Evolutionary conservation across 495 filamentous ascomycete species (phyloP).

Genomic region (Elasticomyces elasticus): DNA sequence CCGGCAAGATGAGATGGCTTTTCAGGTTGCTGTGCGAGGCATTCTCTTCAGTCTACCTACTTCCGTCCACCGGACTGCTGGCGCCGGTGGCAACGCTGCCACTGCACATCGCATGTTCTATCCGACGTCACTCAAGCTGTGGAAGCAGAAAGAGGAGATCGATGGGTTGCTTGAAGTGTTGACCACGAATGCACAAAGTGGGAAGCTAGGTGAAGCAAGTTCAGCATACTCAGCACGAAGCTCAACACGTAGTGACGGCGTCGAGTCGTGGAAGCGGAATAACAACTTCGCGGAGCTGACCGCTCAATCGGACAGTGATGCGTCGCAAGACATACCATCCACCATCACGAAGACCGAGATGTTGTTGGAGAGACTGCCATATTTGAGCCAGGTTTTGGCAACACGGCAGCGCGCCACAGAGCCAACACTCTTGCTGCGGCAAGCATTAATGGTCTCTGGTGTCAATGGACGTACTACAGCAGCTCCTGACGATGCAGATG

Average conservation of each 20-base stretch:
- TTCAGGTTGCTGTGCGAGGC: slow-evolving; percentile 77
- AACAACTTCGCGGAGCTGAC: slow-evolving; percentile 5
- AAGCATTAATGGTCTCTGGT: slow-evolving; percentile 59
- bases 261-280: slow-evolving; percentile 28
- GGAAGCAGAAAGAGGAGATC: slow-evolving; percentile 68
- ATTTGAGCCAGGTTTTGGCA: slow-evolving; percentile 56
- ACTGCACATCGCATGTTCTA: slow-evolving; percentile 80
- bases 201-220: not conserved
- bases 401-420: slow-evolving; percentile 18
- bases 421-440: slow-evolving; percentile 28
- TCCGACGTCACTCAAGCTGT: slow-evolving; percentile 66
- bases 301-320: not conserved
- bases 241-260: slow-evolving; percentile 11
- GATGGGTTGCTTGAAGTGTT: slow-evolving; percentile 60
- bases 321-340: not conserved
- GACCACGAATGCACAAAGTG: slow-evolving; percentile 37
- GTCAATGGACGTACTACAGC: slow-evolving; percentile 43
- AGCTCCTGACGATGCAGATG: slow-evolving; percentile 31
- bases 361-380: slow-evolving; percentile 75
- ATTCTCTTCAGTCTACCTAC: slow-evolving; percentile 71
- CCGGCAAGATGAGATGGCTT: slow-evolving; percentile 84
- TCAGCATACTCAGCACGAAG: not conserved
- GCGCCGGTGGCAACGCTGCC: slow-evolving; percentile 33
- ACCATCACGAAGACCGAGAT: slow-evolving; percentile 49
- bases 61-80: slow-evolving; percentile 59